Percentiles rank a stretch among this genome's conserved stretches.
Conservation (phyloP, 2,329 filamentous ascomycete genomes). For the Epichloe gansuensis region DNA sequence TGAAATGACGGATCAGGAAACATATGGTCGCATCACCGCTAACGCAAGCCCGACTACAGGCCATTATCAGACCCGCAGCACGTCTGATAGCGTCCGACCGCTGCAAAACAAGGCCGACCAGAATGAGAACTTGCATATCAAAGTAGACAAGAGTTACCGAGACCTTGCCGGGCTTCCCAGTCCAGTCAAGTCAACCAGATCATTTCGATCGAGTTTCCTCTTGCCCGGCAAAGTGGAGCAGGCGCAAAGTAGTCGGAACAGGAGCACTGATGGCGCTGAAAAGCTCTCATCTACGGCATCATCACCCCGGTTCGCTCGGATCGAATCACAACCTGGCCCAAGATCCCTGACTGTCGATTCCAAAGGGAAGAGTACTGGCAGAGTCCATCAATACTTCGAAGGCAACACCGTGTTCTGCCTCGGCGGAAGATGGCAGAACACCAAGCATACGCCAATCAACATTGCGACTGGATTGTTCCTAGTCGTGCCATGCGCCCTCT, state of each 20-base stretch:
- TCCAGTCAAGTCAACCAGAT: slow-evolving; percentile 59
- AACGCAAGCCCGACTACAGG: slow-evolving; percentile 62
- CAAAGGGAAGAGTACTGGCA: slow-evolving; percentile 32
- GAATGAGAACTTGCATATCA: slow-evolving; percentile 35
- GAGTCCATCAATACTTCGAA: slow-evolving; percentile 84
- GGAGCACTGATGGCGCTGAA: slow-evolving; percentile 57
- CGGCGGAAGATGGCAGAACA: slow-evolving; percentile 78
- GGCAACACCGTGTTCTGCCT: slow-evolving; percentile 88
- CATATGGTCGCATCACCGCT: slow-evolving; percentile 56
- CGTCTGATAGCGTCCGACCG: slow-evolving; percentile 69
- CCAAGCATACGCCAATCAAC: slow-evolving; percentile 77
- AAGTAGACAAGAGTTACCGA: slow-evolving; percentile 49
- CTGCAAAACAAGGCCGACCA: slow-evolving; percentile 40
- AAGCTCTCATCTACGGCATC: slow-evolving; percentile 74
- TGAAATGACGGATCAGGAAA: slow-evolving; percentile 64
- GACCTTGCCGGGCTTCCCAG: slow-evolving; percentile 39
- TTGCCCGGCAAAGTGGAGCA: slow-evolving; percentile 44
- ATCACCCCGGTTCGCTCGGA: slow-evolving; percentile 50
- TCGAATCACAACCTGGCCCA: slow-evolving; percentile 23
- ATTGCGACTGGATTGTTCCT: slow-evolving; percentile 72
- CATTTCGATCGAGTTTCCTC: slow-evolving; percentile 66
- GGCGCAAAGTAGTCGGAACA: slow-evolving; percentile 34
- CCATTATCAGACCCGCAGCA: slow-evolving; percentile 45
- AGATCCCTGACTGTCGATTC: slow-evolving; percentile 10
- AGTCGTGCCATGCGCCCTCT: slow-evolving; percentile 67